Conservation (phyloP, 2,329 filamentous ascomycete genomes). For the Orbilia brochopaga region DNA sequence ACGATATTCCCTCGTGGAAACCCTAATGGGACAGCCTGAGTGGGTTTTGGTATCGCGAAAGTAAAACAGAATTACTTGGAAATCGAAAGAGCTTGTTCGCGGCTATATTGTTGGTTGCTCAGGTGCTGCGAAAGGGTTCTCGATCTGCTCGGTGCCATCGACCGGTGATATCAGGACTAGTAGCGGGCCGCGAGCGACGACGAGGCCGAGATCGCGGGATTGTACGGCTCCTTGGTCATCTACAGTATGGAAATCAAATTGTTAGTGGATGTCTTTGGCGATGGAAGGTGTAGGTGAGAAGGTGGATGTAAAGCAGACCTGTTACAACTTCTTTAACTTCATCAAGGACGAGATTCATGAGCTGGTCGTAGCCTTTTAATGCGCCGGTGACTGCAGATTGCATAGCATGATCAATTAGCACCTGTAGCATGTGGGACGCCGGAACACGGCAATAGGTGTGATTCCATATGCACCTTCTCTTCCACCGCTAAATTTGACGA, state of each 20-base stretch:
- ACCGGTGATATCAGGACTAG: conserved; percentile 90
- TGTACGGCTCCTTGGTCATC: conserved; percentile 92
- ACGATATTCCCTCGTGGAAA: no score
- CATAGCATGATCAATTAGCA: neutral
- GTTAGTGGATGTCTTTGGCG: conserved; percentile 23
- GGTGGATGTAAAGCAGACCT: conserved; percentile 65
- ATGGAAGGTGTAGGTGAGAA: conserved; percentile 11
- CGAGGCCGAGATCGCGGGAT: conserved; percentile 78
- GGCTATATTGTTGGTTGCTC: conserved; percentile 64
- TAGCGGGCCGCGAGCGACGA: conserved; percentile 89
- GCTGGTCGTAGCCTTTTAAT: conserved; percentile 92
- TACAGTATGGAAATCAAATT: conserved; percentile 58
- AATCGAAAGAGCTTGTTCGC: neutral
- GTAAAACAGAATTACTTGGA: no score
- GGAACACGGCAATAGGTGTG: no score
- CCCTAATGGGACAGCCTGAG: no score
- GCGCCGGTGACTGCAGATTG: conserved; percentile 74
- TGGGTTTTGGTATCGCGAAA: no score
- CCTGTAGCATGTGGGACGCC: neutral
- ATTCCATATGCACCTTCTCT: conserved; percentile 73
- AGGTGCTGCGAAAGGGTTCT: conserved; percentile 84
- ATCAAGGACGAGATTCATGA: conserved; percentile 97
- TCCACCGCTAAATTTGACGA: conserved; percentile 95
- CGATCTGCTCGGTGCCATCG: conserved; percentile 93
- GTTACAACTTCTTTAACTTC: conserved; percentile 88